A percentile compares a stretch with the other conserved stretches of the same genome.
Conservation (phyloP, 495 filamentous ascomycete species). For the Chaetomidium leptoderma region DNA sequence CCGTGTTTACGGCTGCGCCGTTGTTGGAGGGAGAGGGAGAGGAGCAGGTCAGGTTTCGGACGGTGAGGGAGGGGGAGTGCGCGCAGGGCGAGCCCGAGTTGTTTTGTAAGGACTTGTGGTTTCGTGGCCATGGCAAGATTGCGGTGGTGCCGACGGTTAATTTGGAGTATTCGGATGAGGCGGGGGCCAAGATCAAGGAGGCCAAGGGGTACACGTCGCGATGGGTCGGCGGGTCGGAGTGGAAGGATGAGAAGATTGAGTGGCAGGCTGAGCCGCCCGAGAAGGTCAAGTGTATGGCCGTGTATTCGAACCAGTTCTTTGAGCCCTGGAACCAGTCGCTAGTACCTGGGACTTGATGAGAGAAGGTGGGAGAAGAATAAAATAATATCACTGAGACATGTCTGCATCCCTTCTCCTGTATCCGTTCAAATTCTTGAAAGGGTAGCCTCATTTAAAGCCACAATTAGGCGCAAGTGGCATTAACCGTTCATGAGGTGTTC, state of each 20-base stretch:
- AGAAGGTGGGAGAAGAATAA: too few species aligned
- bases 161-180: conserved; percentile 42
- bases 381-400: too few species aligned
- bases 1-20: conserved; percentile 28
- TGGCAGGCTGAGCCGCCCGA: conserved; percentile 26
- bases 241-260: conserved; percentile 13
- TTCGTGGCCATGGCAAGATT: conserved; percentile 42
- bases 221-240: conserved; percentile 9
- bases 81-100: conserved; percentile 45
- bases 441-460: too few species aligned
- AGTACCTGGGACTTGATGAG: conserved; percentile 17
- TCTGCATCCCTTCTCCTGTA: too few species aligned
- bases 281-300: conserved; percentile 26
- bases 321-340: conserved; percentile 27
- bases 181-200: conserved; percentile 37
- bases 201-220: conserved; percentile 39
- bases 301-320: conserved; percentile 24
- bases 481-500: too few species aligned
- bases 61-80: conserved; percentile 38
- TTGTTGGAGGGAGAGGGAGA: conserved; percentile 34
- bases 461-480: too few species aligned
- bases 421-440: too few species aligned
- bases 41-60: conserved; percentile 36
- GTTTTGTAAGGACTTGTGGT: conserved; percentile 51
- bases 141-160: conserved; percentile 49